Evolutionary conservation across 345 rosid species (phyloP).

Genomic region (Hibiscus trionum): DNA sequence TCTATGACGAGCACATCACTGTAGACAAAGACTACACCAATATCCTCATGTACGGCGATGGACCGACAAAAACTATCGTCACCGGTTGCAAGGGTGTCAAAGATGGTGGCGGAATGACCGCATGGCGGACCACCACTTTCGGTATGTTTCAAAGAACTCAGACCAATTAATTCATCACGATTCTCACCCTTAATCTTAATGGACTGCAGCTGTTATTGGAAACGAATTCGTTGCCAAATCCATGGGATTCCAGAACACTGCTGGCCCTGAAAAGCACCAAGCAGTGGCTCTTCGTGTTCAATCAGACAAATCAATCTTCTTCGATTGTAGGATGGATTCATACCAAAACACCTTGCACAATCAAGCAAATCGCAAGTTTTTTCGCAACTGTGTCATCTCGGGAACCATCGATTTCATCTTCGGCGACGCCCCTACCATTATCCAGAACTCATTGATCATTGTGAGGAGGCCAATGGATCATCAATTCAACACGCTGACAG

Average conservation of each 20-base stretch:
- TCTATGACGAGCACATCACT: background rate
- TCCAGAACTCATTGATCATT: background rate
- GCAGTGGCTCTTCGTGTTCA: background rate
- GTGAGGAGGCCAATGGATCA: background rate
- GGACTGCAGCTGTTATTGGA: background rate
- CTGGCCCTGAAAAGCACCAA: background rate
- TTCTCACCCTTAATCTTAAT: no score
- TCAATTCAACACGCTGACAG: background rate
- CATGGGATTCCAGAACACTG: background rate
- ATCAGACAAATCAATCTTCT: background rate
- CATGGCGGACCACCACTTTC: background rate
- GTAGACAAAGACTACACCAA: background rate
- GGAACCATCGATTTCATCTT: background rate
- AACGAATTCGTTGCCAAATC: background rate
- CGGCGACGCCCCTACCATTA: background rate
- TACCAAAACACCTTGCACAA: background rate
- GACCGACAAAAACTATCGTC: constrained; percentile 19
- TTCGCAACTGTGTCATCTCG: background rate
- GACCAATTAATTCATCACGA: background rate
- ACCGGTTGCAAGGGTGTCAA: background rate
- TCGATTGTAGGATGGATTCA: background rate
- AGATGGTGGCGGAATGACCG: background rate
- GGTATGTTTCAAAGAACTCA: background rate
- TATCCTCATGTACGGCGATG: constrained; percentile 51
- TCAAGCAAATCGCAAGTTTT: background rate